Evolutionary conservation across 176 grass and related monocot genomes (phyloP).

Genomic region (Triticum turgidum): DNA sequence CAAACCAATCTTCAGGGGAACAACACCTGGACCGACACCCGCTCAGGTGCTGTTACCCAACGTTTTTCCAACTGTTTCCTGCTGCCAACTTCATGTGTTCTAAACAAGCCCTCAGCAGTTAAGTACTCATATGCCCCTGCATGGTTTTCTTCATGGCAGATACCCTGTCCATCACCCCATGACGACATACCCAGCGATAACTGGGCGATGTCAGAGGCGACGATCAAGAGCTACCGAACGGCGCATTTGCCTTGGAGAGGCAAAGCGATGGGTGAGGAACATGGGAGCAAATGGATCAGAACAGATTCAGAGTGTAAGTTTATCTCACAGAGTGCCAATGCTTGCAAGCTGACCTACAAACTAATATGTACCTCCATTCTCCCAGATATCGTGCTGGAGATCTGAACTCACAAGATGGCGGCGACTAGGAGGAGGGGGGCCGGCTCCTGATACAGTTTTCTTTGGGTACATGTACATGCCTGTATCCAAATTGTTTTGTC

Average conservation of each 20-base stretch:
- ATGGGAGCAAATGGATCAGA: conserved; percentile 68
- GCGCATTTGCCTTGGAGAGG: conserved; percentile 10
- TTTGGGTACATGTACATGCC: not conserved
- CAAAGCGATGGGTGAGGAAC: not conserved
- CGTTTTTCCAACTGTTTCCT: not conserved
- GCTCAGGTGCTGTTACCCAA: not conserved
- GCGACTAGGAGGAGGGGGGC: not conserved
- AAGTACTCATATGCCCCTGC: too few relatives aligned
- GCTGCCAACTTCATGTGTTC: too few relatives aligned
- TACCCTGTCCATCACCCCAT: conserved; percentile 39
- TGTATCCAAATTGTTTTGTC: not conserved
- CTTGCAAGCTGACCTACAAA: not conserved
- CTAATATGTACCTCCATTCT: not conserved
- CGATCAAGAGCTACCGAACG: conserved; percentile 12
- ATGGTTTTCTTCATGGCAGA: conserved; percentile 27
- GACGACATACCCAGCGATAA: conserved; percentile 21
- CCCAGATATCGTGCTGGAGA: conserved; percentile 63
- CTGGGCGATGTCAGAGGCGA: not conserved
- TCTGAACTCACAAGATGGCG: too few relatives aligned
- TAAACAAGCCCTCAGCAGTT: too few relatives aligned
- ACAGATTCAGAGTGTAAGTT: conserved; percentile 68
- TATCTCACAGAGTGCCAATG: too few relatives aligned
- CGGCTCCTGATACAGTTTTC: not conserved
- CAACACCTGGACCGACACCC: not conserved
- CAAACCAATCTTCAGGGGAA: not conserved